These are phyloP conservation scores for Heritiera littoralis DNA, from an alignment of 345 rosid genomes.

Conservation along the genomic window DNA sequence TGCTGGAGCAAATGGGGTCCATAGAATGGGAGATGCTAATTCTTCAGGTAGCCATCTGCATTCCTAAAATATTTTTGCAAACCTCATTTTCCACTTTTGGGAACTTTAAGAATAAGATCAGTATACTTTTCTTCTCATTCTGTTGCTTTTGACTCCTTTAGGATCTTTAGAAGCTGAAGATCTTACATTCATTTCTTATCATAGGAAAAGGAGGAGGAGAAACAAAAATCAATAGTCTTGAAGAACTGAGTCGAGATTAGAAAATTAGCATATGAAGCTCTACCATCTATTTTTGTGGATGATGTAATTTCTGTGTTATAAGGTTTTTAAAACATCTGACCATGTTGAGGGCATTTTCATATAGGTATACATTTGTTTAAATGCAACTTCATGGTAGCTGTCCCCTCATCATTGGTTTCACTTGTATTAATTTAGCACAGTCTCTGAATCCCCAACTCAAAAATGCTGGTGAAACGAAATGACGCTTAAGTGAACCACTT, in stretches of 20 bases:
- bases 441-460: not conserved
- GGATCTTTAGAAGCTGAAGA: not conserved
- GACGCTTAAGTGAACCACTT: not conserved
- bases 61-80: not conserved
- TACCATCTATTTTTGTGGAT: not conserved
- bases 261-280: not conserved
- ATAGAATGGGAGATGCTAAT: conserved; percentile 71
- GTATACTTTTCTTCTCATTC: not conserved
- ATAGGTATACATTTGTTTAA: not conserved
- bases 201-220: too few relatives aligned
- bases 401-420: not conserved
- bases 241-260: not conserved
- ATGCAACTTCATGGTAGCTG: not conserved
- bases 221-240: too few relatives aligned
- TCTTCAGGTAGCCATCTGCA: conserved; percentile 50
- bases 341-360: not conserved
- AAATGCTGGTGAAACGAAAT: not conserved
- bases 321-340: not conserved
- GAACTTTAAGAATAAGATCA: not conserved
- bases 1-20: conserved; percentile 50
- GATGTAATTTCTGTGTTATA: not conserved
- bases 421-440: not conserved
- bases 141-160: not conserved
- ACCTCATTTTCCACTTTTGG: not conserved
- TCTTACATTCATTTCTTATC: not conserved